A percentile compares a stretch with the other conserved stretches of the same genome.
Evolutionary conservation across 257 asterid genomes (phyloP).

Genomic region (Linderniella brevidens): DNA sequence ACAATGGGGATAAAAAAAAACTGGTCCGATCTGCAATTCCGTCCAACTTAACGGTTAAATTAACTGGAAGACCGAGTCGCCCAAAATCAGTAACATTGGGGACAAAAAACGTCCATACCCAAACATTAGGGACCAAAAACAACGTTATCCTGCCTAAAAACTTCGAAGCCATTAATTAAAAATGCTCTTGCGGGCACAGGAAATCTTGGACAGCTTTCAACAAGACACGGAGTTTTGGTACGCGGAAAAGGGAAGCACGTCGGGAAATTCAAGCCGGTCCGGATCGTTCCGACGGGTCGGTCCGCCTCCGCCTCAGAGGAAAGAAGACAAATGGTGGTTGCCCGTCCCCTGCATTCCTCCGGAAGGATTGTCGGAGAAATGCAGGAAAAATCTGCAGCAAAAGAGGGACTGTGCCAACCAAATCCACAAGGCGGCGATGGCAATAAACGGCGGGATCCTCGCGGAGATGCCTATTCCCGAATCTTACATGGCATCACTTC

Average conservation of each 20-base stretch:
- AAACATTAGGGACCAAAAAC: too few relatives aligned
- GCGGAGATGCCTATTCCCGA: slow-evolving; percentile 84
- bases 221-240: slow-evolving; percentile 78
- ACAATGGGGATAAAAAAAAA: too few relatives aligned
- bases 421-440: slow-evolving; percentile 89
- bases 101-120: too few relatives aligned
- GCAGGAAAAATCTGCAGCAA: slow-evolving; percentile 40
- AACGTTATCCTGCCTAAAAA: too few relatives aligned
- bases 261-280: slow-evolving; percentile 34
- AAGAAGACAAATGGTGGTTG: slow-evolving; percentile 84
- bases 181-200: slow-evolving; percentile 24
- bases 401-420: slow-evolving; percentile 63
- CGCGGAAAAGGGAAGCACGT: slow-evolving; percentile 63
- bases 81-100: too few relatives aligned
- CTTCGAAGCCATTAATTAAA: too few relatives aligned
- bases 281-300: slow-evolving; percentile 53
- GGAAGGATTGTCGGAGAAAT: slow-evolving; percentile 50
- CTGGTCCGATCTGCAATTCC: too few relatives aligned
- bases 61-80: too few relatives aligned
- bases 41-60: too few relatives aligned
- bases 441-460: slow-evolving; percentile 52
- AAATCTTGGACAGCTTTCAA: slow-evolving; percentile 57
- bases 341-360: slow-evolving; percentile 62
- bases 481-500: slow-evolving; percentile 60
- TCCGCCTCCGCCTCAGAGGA: slow-evolving; percentile 45